Evolutionary conservation across 2,329 filamentous ascomycete genomes (phyloP).

Genomic region (Nigrograna mackinnonii): DNA sequence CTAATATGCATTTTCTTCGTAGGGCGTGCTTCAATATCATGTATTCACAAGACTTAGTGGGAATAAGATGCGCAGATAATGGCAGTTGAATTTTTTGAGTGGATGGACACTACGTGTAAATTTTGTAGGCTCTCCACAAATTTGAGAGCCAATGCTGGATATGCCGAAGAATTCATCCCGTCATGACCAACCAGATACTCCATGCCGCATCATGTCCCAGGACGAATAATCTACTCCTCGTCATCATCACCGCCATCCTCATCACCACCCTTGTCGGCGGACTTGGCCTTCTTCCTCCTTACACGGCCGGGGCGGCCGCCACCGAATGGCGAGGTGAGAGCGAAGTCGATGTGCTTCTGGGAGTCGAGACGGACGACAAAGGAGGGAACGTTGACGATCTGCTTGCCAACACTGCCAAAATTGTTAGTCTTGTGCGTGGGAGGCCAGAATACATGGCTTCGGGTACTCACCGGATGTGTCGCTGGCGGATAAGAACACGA

Average conservation of each 20-base stretch:
- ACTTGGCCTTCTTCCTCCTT: slow-evolving; percentile 99
- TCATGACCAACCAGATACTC: slow-evolving; percentile 41
- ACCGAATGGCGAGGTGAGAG: slow-evolving; percentile 95
- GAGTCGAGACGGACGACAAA: slow-evolving; percentile 99
- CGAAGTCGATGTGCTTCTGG: slow-evolving; percentile 99
- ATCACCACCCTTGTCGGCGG: slow-evolving; percentile 81
- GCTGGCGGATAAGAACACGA: slow-evolving; percentile 98
- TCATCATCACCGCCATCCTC: slow-evolving; percentile 89
- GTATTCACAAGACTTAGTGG: too few relatives aligned
- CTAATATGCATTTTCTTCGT: too few relatives aligned
- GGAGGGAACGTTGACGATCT: slow-evolving; percentile 99
- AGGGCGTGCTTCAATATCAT: too few relatives aligned
- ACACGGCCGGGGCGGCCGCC: slow-evolving; percentile 97
- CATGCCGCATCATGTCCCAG: slow-evolving; percentile 32
- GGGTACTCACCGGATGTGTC: slow-evolving; percentile 79
- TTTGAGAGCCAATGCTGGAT: slow-evolving; percentile 21
- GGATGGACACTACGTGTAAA: slow-evolving; percentile 29
- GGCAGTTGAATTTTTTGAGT: slow-evolving; percentile 19
- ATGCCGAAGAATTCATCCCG: slow-evolving; percentile 37
- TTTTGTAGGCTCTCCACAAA: slow-evolving; percentile 19
- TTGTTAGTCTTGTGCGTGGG: slow-evolving; percentile 14
- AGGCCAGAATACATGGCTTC: background rate
- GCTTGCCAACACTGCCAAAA: slow-evolving; percentile 85
- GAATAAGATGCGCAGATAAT: too few relatives aligned
- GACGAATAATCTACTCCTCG: slow-evolving; percentile 58